Percentiles rank a stretch among this genome's conserved stretches.
phyloP scores from a whole-genome alignment of 176 grass and related monocot genomes.

The Olyra latifolia region DNA sequence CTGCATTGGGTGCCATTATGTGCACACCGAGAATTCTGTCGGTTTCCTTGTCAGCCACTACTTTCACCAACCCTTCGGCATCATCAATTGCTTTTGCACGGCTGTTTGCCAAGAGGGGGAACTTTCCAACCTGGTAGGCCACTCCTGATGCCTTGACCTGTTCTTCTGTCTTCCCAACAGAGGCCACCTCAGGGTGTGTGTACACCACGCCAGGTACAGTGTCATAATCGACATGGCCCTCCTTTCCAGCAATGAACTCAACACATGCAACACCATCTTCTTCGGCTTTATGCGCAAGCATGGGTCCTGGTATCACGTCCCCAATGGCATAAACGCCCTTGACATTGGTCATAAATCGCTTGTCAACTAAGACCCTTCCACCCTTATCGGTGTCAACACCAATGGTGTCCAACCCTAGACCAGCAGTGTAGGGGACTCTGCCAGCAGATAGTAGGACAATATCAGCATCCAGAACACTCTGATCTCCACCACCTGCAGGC shows the following conservation, averaged over 20 bases:
- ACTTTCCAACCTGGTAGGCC: slow-evolving; percentile 73
- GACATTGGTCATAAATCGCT: slow-evolving; percentile 75
- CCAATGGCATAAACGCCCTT: slow-evolving; percentile 79
- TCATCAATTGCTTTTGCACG: slow-evolving; percentile 85
- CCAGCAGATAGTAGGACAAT: slow-evolving; percentile 80
- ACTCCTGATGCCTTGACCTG: slow-evolving; percentile 76
- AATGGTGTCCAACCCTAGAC: slow-evolving; percentile 63
- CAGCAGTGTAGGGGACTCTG: slow-evolving; percentile 61
- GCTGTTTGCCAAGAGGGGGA: slow-evolving; percentile 78
- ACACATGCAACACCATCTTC: slow-evolving; percentile 85
- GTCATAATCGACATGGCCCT: slow-evolving; percentile 83
- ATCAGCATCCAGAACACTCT: slow-evolving; percentile 68
- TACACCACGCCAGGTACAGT: slow-evolving; percentile 74
- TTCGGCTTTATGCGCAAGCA: slow-evolving; percentile 93
- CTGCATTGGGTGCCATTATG: slow-evolving; percentile 78
- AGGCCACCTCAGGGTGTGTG: slow-evolving; percentile 89
- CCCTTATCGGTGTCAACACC: slow-evolving; percentile 74
- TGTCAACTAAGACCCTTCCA: slow-evolving; percentile 67
- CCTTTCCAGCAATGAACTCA: slow-evolving; percentile 84
- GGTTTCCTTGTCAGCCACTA: slow-evolving; percentile 75
- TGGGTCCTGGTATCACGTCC: slow-evolving; percentile 73
- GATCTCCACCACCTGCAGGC: slow-evolving; percentile 71
- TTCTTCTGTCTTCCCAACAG: slow-evolving; percentile 89
- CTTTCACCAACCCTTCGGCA: slow-evolving; percentile 83
- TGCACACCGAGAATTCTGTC: slow-evolving; percentile 83